Percentiles rank a stretch among this genome's conserved stretches.
phyloP scores from a whole-genome alignment of 257 asterid species.

The Cynanchum wilfordii region DNA sequence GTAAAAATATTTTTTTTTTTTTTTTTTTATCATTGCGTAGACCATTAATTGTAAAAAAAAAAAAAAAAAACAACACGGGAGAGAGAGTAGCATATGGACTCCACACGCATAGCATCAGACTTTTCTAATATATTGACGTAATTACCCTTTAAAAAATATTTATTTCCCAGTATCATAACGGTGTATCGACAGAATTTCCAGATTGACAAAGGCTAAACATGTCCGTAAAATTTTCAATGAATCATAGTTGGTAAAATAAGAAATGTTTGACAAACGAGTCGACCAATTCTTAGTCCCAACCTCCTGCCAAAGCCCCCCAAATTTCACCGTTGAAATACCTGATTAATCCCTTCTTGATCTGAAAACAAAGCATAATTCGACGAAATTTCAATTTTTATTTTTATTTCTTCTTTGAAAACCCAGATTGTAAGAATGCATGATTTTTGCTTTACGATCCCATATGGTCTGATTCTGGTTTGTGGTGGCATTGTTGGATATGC shows the following conservation, averaged over 20 bases:
- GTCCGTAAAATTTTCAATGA: neutral
- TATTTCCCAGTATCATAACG: neutral
- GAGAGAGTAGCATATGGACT: neutral
- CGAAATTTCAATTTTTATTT: conserved; percentile 8
- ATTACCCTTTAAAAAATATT: neutral
- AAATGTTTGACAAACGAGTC: conserved; percentile 7
- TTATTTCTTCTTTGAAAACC: neutral
- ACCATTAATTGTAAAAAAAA: too few species aligned
- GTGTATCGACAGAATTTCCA: neutral
- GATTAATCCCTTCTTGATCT: conserved; percentile 21
- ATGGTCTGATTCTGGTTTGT: conserved; percentile 60
- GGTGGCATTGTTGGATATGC: conserved; percentile 86
- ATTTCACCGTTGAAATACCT: conserved; percentile 1
- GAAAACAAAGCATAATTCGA: neutral
- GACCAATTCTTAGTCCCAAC: neutral
- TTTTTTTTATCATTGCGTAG: too few species aligned
- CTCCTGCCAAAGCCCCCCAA: neutral
- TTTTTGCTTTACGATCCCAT: conserved; percentile 97
- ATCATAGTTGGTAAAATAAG: too few species aligned
- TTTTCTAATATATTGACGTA: neutral
- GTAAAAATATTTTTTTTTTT: too few species aligned
- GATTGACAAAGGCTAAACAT: neutral
- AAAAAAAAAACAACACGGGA: too few species aligned
- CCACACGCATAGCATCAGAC: neutral
- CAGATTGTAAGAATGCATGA: conserved; percentile 68